Base-by-base conservation (phyloP, 768 basidiomycete genomes). In the Lentinula sp. region DNA sequence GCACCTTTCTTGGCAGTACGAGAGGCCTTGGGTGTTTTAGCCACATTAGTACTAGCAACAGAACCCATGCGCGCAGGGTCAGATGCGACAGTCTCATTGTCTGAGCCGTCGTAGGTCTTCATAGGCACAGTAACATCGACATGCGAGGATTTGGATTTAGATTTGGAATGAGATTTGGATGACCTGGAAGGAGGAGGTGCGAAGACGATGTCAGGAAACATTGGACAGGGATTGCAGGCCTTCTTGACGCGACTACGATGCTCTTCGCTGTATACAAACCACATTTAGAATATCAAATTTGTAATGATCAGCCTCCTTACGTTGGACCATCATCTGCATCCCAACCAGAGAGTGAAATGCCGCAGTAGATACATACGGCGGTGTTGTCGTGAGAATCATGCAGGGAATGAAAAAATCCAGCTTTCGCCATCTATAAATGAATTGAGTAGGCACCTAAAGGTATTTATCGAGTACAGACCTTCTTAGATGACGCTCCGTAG, bases 341-440 rank as follows among this genome's bases (percentile, higher is more conserved):
- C 95, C 95, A 98, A 1, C 91, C 93, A 59, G 86, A 86, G 2
- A 96, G 82, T 1, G 85, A 80, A 37, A 88, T 77, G 48, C 86
- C 78, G 70, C 95, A 98, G 68, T 94, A 94, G 4, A 94, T 76
- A 72, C 95, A 98, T 0, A 86, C 86, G 0, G 85, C 93, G 1
- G 86, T 84, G 71, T 98, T 95, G 65, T 92, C 88, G 3, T 81
- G 87, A 1, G 76, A 66, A 11, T 77, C 73, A 60, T 86, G 82
- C 1, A 93, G 91, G 0, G 86, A 87, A 69, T 81, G 92, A 0
- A 92, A 81, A 68, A 96, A 97, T 7, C 95, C 95, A 2, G 94
- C 93, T 65, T 83, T 84, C 0, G 95, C 90, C 83, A 98, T 87
- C 95, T 95, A 64, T 15, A 18, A 50, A 55, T 56, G 7, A 67